phyloP scores from a whole-genome alignment of 805 yeast genomes.

The Wickerhamomyces bisporus region DNA sequence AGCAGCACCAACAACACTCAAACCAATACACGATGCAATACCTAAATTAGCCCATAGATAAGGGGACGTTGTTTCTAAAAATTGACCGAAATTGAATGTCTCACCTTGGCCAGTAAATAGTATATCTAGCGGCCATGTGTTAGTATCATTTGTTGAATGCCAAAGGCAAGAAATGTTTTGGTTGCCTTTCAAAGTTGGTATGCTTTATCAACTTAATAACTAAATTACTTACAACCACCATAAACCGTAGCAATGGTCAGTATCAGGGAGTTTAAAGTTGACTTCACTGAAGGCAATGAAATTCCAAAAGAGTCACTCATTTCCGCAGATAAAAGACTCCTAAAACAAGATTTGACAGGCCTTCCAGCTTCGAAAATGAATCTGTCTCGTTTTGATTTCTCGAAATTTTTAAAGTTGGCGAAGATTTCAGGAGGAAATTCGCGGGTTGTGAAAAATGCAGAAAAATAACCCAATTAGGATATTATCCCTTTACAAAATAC shows the following conservation, averaged over 20 bases:
- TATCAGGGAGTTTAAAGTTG: slow-evolving; percentile 14
- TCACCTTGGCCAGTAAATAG: slow-evolving; percentile 91
- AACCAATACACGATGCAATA: slow-evolving; percentile 84
- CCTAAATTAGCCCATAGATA: slow-evolving; percentile 97
- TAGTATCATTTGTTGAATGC: slow-evolving; percentile 1
- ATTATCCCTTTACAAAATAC: too few relatives aligned
- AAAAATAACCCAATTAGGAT: too few relatives aligned
- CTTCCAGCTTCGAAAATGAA: too few relatives aligned
- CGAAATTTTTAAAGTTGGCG: too few relatives aligned
- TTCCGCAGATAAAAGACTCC: not conserved
- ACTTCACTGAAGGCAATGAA: slow-evolving; percentile 15
- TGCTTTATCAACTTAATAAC: too few relatives aligned
- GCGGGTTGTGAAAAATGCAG: too few relatives aligned
- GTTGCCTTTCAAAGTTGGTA: too few relatives aligned
- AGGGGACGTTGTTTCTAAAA: slow-evolving; percentile 81
- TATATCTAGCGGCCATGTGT: slow-evolving; percentile 21
- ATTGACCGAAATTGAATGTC: slow-evolving; percentile 85
- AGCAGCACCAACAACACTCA: slow-evolving; percentile 95
- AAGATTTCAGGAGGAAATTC: too few relatives aligned
- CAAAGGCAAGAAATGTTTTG: not conserved
- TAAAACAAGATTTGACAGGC: not conserved
- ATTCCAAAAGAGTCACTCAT: slow-evolving; percentile 16
- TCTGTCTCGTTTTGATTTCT: not conserved
- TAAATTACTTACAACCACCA: slow-evolving; percentile 21
- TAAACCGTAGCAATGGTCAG: slow-evolving; percentile 15